Base-by-base conservation (phyloP, 2,329 filamentous ascomycete genomes). In the Nemania bipapillata region DNA sequence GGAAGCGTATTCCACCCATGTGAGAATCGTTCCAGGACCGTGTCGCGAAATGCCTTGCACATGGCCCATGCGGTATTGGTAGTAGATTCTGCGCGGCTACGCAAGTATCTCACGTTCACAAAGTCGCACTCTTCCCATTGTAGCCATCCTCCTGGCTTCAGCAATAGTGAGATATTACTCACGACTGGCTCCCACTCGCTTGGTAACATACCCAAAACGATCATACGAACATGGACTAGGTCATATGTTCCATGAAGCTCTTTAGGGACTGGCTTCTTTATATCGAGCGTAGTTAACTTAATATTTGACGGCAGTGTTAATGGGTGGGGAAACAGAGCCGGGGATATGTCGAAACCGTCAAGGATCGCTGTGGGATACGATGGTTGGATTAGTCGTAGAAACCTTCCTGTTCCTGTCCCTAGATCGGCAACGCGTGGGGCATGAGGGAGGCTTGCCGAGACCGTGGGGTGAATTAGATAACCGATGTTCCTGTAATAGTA, bases 131-230 rank as follows among this genome's bases (percentile, higher is more conserved):
- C 54, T 9, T n/a, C 12, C 69, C 71, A 72, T 45, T 72, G 69
- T 42, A 72, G 26, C 49, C 37, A 72, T 1, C 71, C 69, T 1
- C 71, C 69, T 1, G 69, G 71, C 40, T 61, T 65, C 4, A 71
- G 45, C 4, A 69, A 9, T n/a, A 5, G 28, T 1, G 42, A 6
- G 24, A 70, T 24, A 42, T 70, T 73, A 11, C 32, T 24, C 20
- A 72, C 69, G 2, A 53, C 30, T 9, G 55, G 17, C 6, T 32
- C 54, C 69, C 66, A 70, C 17, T 71, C 69, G 24, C 28, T 40
- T 2, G 66, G 66, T 3, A 53, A 50, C 63, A 73, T 67, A 2
- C 53, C 69, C 30, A 63, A 49, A 12, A 66, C 61, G 2, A 71
- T 28, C 47, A 73, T 52, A 28, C 70, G 69, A 1, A 57, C 57